Conservation (phyloP, 1,139 yeast genomes). For the Zhuliangozyma blackwelliae region DNA sequence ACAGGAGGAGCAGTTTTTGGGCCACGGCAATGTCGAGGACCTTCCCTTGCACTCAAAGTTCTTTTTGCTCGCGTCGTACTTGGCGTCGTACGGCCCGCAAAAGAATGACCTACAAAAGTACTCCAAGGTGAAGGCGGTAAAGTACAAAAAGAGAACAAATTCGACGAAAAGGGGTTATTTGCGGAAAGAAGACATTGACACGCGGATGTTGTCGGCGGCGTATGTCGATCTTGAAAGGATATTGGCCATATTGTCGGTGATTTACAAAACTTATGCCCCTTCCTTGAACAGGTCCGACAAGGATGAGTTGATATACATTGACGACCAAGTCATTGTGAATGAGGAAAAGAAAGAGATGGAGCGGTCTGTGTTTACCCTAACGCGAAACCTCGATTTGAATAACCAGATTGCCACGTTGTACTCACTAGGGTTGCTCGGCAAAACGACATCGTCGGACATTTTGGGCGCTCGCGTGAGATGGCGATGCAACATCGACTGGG, state of each 20-base stretch:
- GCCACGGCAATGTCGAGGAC: constrained; percentile 24
- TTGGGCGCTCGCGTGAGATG: constrained; percentile 61
- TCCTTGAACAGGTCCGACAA: constrained; percentile 24
- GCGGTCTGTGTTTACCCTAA: constrained; percentile 29
- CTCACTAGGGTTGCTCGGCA: constrained; percentile 48
- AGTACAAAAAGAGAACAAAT: constrained; percentile 29
- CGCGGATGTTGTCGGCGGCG: constrained; percentile 54
- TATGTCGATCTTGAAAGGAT: constrained; percentile 65
- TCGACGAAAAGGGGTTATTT: constrained; percentile 29
- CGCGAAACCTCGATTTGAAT: constrained; percentile 45
- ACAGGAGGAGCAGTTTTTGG: constrained; percentile 16
- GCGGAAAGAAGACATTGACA: constrained; percentile 45
- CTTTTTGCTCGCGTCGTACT: constrained; percentile 61
- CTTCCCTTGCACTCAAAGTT: constrained; percentile 57
- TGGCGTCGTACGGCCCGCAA: constrained; percentile 65
- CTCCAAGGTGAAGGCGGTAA: constrained; percentile 52
- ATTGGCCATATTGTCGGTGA: constrained; percentile 61
- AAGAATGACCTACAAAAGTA: constrained; percentile 57
- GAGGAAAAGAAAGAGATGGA: constrained; percentile 34
- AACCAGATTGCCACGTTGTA: constrained; percentile 59
- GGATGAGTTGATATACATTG: constrained; percentile 21
- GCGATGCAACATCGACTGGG: constrained; percentile 59
- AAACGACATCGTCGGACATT: constrained; percentile 51
- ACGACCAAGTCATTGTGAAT: constrained; percentile 20
- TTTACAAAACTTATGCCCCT: constrained; percentile 41